phyloP scores from a whole-genome alignment of 306 rosid species.

The Luffa acutangula region DNA sequence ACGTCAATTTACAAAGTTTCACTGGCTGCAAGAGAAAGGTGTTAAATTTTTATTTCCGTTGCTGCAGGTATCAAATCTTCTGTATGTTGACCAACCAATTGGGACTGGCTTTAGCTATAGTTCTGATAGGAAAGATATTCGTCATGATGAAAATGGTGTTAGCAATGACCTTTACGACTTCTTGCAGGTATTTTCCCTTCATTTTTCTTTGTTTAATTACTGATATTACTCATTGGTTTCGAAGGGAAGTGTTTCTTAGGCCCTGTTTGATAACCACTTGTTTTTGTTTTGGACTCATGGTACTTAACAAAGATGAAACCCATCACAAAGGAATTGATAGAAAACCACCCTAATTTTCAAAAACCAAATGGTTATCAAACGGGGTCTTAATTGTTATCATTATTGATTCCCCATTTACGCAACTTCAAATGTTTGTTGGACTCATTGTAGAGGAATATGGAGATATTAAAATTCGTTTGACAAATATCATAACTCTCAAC shows the following conservation, averaged over 20 bases:
- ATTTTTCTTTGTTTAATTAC: not conserved
- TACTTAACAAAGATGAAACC: no score
- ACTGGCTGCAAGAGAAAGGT: not conserved
- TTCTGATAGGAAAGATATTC: conserved; percentile 62
- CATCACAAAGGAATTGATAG: no score
- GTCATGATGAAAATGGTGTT: conserved; percentile 79
- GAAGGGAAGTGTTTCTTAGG: not conserved
- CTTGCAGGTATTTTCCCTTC: conserved; percentile 9
- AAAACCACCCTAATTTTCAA: no score
- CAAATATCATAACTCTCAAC: not conserved
- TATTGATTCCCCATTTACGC: not conserved
- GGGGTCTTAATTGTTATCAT: not conserved
- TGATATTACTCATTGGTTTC: not conserved
- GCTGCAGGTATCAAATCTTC: conserved; percentile 78
- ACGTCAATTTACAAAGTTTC: not conserved
- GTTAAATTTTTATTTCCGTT: not conserved
- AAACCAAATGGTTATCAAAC: no score
- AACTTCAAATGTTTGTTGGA: not conserved
- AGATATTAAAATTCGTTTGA: not conserved
- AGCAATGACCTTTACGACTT: conserved; percentile 90
- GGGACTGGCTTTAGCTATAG: conserved; percentile 96
- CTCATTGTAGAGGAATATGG: not conserved
- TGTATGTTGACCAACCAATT: conserved; percentile 91
- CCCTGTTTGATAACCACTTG: no score
- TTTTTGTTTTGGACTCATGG: no score